phyloP scores from a whole-genome alignment of 2,329 filamentous ascomycete genomes.

The Aureobasidium subglaciale region DNA sequence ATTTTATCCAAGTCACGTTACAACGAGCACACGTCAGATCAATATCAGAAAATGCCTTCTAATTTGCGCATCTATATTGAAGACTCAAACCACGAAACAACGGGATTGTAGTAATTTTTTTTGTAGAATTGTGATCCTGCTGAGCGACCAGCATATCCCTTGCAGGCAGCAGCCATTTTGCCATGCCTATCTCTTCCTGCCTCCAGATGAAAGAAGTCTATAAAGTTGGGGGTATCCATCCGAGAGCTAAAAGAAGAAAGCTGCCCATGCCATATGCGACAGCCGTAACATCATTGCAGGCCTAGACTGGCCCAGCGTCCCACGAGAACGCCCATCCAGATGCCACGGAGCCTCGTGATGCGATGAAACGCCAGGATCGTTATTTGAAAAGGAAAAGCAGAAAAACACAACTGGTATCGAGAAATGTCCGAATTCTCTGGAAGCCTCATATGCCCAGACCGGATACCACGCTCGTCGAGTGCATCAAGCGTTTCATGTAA shows the following conservation, averaged over 20 bases:
- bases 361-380: slow-evolving; percentile 16
- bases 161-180: slow-evolving; percentile 14
- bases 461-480: slow-evolving; percentile 12
- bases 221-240: slow-evolving; percentile 17
- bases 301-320: slow-evolving; percentile 13
- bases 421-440: slow-evolving; percentile 16
- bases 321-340: slow-evolving; percentile 15
- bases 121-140: slow-evolving; percentile 16
- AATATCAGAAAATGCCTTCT: background rate
- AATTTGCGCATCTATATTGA: background rate
- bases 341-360: slow-evolving; percentile 13
- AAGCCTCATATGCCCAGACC: slow-evolving; percentile 13
- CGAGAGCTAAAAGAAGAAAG: slow-evolving; percentile 14
- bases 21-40: background rate
- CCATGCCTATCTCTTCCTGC: slow-evolving; percentile 13
- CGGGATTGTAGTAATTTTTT: slow-evolving; percentile 11
- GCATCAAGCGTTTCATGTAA: slow-evolving; percentile 9
- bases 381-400: slow-evolving; percentile 9
- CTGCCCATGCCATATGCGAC: slow-evolving; percentile 13
- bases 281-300: slow-evolving; percentile 13
- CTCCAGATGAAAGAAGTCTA: slow-evolving; percentile 17
- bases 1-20: background rate
- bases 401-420: slow-evolving; percentile 14
- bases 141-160: slow-evolving; percentile 15
- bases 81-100: background rate